Conservation (phyloP, 345 rosid species). For the Aquilaria malaccensis region DNA sequence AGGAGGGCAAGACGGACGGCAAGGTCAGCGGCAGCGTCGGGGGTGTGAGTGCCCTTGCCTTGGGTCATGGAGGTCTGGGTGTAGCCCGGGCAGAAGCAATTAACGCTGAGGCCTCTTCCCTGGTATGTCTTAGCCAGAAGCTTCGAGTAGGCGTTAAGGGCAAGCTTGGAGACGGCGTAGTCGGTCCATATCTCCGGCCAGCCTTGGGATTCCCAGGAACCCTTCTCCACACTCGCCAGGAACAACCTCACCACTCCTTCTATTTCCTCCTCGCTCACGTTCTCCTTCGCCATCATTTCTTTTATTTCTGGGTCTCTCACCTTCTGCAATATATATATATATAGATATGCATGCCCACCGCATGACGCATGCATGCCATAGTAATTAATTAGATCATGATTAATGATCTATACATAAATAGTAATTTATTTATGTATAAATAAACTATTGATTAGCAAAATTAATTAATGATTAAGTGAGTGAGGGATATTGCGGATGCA, state of each 20-base stretch:
- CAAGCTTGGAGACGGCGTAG: constrained; percentile 81
- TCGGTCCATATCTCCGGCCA: constrained; percentile 88
- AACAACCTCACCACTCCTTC: constrained; percentile 36
- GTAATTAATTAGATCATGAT: not conserved
- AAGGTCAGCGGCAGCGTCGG: constrained; percentile 43
- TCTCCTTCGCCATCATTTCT: constrained; percentile 33
- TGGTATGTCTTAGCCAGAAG: constrained; percentile 40
- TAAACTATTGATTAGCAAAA: not conserved
- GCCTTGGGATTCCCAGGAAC: constrained; percentile 60
- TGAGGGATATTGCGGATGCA: too few species aligned
- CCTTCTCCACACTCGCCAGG: constrained; percentile 41
- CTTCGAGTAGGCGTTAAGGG: constrained; percentile 65
- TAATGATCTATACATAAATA: not conserved
- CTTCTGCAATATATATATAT: constrained; percentile 36
- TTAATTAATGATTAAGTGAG: too few species aligned
- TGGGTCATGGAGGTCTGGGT: constrained; percentile 77
- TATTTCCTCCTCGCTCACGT: constrained; percentile 37
- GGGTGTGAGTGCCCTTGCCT: constrained; percentile 63
- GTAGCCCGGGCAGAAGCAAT: constrained; percentile 83
- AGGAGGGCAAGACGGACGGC: constrained; percentile 43
- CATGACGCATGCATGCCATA: not conserved
- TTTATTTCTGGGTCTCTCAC: constrained; percentile 45
- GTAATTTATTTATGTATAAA: not conserved
- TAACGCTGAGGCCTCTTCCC: constrained; percentile 37
- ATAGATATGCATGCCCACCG: not conserved